Conservation (phyloP, 1,284 basidiomycete genomes). For the Malassezia yamatoensis region DNA sequence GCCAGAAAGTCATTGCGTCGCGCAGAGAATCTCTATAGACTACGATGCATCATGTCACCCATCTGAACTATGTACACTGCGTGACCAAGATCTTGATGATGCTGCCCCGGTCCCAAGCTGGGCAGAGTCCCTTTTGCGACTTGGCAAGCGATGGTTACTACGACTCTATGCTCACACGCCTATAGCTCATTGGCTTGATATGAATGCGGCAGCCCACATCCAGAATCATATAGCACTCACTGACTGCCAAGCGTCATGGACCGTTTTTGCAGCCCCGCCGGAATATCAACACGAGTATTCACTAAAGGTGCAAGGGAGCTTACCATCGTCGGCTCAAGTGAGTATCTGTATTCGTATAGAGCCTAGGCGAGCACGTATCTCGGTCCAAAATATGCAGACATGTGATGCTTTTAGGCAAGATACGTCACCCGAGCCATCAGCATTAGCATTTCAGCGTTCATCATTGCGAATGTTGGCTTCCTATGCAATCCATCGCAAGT, state of each 20-base stretch:
- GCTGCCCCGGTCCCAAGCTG: neutral
- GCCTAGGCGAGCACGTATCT: neutral
- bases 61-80: no score
- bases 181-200: conserved; percentile 4
- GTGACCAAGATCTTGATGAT: neutral
- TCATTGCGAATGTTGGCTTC: no score
- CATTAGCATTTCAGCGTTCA: no score
- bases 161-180: conserved; percentile 15
- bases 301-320: neutral
- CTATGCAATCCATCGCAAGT: neutral
- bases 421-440: no score
- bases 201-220: neutral
- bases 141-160: conserved; percentile 5
- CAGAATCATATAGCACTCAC: neutral
- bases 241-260: conserved; percentile 1
- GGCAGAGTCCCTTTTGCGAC: neutral
- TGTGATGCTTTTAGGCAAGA: no score
- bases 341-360: conserved; percentile 3
- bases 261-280: conserved; percentile 2
- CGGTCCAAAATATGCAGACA: neutral
- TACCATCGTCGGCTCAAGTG: neutral
- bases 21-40: neutral
- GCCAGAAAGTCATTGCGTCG: neutral
- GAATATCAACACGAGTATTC: neutral
- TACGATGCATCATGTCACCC: no score